Conservation (phyloP, 805 yeast genomes). For the Nakazawaea wyomingensis region DNA sequence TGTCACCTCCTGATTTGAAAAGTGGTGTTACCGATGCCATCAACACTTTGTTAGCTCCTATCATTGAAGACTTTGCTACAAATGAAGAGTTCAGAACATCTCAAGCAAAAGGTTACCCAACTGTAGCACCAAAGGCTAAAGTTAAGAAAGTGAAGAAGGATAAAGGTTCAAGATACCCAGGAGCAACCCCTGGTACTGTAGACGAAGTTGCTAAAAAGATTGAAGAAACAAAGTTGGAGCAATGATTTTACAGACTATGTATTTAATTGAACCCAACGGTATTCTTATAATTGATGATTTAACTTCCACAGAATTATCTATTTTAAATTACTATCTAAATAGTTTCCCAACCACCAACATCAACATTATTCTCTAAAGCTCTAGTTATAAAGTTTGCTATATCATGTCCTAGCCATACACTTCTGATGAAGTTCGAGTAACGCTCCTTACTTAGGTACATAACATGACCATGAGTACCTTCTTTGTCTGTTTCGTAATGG, state of each 20-base stretch:
- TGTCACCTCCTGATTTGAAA: slow-evolving; percentile 92
- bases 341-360: slow-evolving; percentile 96
- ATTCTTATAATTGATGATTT: too few species aligned
- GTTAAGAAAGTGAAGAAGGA: slow-evolving; percentile 77
- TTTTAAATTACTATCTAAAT: too few species aligned
- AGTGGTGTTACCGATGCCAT: slow-evolving; percentile 86
- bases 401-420: slow-evolving; percentile 75
- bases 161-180: slow-evolving; percentile 90
- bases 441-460: slow-evolving; percentile 56
- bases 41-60: slow-evolving; percentile 75
- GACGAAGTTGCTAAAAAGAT: slow-evolving; percentile 31
- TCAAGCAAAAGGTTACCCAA: slow-evolving; percentile 79
- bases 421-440: slow-evolving; percentile 61
- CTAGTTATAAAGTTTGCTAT: slow-evolving; percentile 74
- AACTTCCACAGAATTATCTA: too few species aligned
- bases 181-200: slow-evolving; percentile 33
- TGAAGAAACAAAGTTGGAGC: slow-evolving; percentile 31
- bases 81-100: slow-evolving; percentile 73
- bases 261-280: too few species aligned
- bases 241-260: not conserved
- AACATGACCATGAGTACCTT: slow-evolving; percentile 65
- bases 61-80: slow-evolving; percentile 60
- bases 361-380: slow-evolving; percentile 70
- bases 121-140: slow-evolving; percentile 55
- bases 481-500: slow-evolving; percentile 83